Evolutionary conservation across 305 asterid genomes (phyloP), one percentile per base, ranked within the genome.

Genomic region (Fraxinus sp.): DNA sequence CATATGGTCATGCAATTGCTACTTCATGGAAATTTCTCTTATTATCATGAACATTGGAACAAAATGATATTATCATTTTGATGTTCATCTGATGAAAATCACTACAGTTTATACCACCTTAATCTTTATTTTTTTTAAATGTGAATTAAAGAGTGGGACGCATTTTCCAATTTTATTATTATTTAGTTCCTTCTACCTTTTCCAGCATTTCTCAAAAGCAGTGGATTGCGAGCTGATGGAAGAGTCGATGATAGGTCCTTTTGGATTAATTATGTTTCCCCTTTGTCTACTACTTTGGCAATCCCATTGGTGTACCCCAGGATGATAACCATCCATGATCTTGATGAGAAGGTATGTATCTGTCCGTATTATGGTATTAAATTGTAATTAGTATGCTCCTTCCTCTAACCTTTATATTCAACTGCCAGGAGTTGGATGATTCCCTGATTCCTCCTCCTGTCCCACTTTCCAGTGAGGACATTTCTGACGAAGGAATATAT

Each of bases 221-320:
- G 84, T 24, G 98, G 97, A 85, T 89, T 95, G 84, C 89, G 93
- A 83, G 84, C 94, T 57, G 98, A 93, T 86, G 97, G 93, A 49
- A 93, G 94, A 82, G 83, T 93, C 39, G 98, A 95, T 82, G 96
- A 92, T 81, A 91, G 95, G 87, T 93, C 98, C 83, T 92, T 84
- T 83, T 95, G 98, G 98, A 92, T 92, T 83, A 92, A 86, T 89
- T 86, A 92, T 77, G 95, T 92, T 84, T 90, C 94, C 75, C 89
- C 93, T 66, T 91, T 95, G 84, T 91, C 98, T 71, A 86, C 95
- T 79, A 90, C 97, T 76, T 86, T 91, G 88, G 94, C 92, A 79
- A 90, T 93, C 82, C 93, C 97, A n/a, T 89, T 91, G 81, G 98
- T 95, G 64, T 93, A 92, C 85, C 98, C 98, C 78, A 91, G 98